Evolutionary conservation across 306 rosid genomes (phyloP), one percentile per base, ranked within the genome.

Genomic region (Castanea sativa): DNA sequence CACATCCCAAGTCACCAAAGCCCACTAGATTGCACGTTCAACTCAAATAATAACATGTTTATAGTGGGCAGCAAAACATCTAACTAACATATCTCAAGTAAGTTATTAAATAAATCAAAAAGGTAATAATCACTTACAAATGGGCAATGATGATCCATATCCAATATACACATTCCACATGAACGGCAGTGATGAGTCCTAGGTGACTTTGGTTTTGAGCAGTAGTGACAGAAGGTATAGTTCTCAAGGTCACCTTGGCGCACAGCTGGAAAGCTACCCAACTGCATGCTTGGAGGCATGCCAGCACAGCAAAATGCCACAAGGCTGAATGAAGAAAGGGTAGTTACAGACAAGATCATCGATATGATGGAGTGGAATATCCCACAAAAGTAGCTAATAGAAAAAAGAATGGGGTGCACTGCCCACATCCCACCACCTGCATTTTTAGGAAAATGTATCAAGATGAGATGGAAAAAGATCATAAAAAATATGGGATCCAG

Each of bases 81-180:
- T 5, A 63, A 63, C 13, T 63, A 63, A 29, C 20, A 7, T 64
- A 29, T 29, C 20, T 29, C 43, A 64, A 64, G n/a, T 1, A 35
- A 64, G 21, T 59, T 59, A 78, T 71, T 73, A 75, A 43, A 43
- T 6, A 32, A 29, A 55, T 33, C 29, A n/a, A 65, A 77, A 73
- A 78, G 82, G 70, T 60, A 32, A 80, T 41, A 32, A 77, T 75
- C 64, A 90, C 98, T 91, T 87, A 95, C 99, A 88, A 95, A 95
- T 73, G 99, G 99, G 83, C 99, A 95, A 80, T 95, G 98, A 84
- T 95, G 99, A 92, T 95, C 99, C 99, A 93, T 95, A 88, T 95
- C 99, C 84, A 89, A 73, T 59, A 93, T 82, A 73, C 99, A 95
- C 85, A 80, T 88, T 81, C 89, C 85, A 70, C 99, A 95, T 21